Evolutionary conservation across 495 filamentous ascomycete genomes (phyloP), one percentile per base, ranked within the genome.

Genomic region (Podospora pseudocomata): DNA sequence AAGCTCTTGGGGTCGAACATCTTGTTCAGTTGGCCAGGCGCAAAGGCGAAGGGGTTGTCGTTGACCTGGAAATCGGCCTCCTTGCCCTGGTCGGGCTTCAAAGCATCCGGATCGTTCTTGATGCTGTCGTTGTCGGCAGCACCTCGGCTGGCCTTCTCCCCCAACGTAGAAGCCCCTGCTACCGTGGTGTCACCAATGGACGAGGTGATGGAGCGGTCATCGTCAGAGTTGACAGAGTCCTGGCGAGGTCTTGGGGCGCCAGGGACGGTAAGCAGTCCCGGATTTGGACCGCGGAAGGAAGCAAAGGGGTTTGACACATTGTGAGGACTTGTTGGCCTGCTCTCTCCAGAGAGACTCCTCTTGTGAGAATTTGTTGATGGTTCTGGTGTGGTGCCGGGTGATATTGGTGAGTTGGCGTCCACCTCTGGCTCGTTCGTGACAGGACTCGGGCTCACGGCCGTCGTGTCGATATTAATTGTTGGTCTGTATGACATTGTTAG

Each of bases 321-420:
- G 78, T 96, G 93, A 0, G 93, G 91, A 57, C 93, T 96, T 0
- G 90, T 92, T n/a, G 93, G 93, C 65, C 92, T 83, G 74, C 89
- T 91, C 66, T 93, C 92, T 68, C 73, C 66, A n/a, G 74, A 68
- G 66, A 75, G 64, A 32, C 67, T 75, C 62, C 74, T 70, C 66
- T 71, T 76, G 60, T 82, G 79, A 13, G 89, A 86, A 57, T 74
- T 77, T 60, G 80, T 74, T 72, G 80, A 71, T 3, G 82, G 75
- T 18, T 80, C 81, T 7, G 76, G 76, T 49, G 72, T 71, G 57
- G 85, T 77, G 15, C 74, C 80, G 18, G 81, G 74, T 19, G 83
- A 83, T 11, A 80, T 74, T 19, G 84, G 84, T 18, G 81, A 79
- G 60, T 80, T 78, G 64, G 61, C 13, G 6, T 72, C 67, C 18